Evolutionary conservation across 1,284 basidiomycete species (phyloP).

Genomic region (Heterobasidion parviporum): DNA sequence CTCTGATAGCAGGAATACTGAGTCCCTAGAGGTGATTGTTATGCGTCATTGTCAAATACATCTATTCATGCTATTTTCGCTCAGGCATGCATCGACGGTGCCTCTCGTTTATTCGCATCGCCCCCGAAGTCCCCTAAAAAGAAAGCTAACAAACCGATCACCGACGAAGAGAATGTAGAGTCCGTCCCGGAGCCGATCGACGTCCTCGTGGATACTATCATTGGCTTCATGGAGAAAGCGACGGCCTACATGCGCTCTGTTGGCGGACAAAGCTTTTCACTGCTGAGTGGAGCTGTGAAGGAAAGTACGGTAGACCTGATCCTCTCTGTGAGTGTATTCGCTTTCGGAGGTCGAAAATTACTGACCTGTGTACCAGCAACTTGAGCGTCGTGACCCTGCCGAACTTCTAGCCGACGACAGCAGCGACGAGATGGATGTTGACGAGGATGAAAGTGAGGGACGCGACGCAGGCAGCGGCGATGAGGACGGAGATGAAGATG

Average conservation of each 20-base stretch:
- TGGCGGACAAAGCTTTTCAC: slow-evolving; percentile 77
- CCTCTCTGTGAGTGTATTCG: slow-evolving; percentile 54
- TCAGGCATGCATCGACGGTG: slow-evolving; percentile 46
- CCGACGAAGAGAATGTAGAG: slow-evolving; percentile 30
- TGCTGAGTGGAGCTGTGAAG: slow-evolving; percentile 64
- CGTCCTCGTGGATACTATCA: slow-evolving; percentile 79
- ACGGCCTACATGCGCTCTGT: slow-evolving; percentile 78
- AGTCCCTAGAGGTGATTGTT: slow-evolving; percentile 54
- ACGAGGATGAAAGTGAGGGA: slow-evolving; percentile 29
- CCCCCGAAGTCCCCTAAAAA: slow-evolving; percentile 7
- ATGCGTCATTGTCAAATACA: slow-evolving; percentile 1
- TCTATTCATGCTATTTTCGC: neutral
- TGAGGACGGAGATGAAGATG: slow-evolving; percentile 27
- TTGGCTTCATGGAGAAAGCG: slow-evolving; percentile 83
- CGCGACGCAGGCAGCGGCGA: slow-evolving; percentile 32
- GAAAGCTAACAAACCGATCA: slow-evolving; percentile 16
- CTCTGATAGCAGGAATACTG: slow-evolving; percentile 37
- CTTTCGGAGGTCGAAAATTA: neutral
- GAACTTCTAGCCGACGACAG: slow-evolving; percentile 41
- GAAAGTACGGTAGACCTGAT: slow-evolving; percentile 79
- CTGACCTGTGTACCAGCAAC: slow-evolving; percentile 49
- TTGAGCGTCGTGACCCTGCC: slow-evolving; percentile 62
- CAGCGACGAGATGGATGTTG: slow-evolving; percentile 31
- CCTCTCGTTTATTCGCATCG: slow-evolving; percentile 39
- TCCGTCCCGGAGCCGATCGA: slow-evolving; percentile 60